Evolutionary conservation across 169 alveolate genomes (phyloP).

Genomic region (Cryptosporidium sp.): DNA sequence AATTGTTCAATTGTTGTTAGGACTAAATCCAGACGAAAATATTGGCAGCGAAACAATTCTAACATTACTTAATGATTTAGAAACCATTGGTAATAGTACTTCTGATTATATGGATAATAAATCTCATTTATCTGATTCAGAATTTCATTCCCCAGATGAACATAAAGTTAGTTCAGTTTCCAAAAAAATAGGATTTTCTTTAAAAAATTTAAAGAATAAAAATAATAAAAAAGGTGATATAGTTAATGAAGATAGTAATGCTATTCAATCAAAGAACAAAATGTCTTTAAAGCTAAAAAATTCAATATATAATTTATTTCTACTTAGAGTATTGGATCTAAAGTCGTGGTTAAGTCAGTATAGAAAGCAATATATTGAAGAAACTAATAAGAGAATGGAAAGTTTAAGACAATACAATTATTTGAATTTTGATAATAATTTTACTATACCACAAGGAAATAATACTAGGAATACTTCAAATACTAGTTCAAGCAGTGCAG

Average conservation of each 20-base stretch:
- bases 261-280: not conserved
- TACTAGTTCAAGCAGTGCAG: constrained; percentile 6
- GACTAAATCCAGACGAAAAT: constrained; percentile 69
- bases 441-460: not conserved
- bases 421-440: constrained; percentile 33
- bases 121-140: not conserved
- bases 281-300: constrained; percentile 43
- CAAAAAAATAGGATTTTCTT: not conserved
- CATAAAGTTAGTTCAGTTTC: not conserved
- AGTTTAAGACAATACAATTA: constrained; percentile 16
- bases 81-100: not conserved
- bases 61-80: constrained; percentile 38
- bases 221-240: not conserved
- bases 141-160: not conserved
- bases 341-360: constrained; percentile 57
- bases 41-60: constrained; percentile 45
- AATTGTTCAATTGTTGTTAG: constrained; percentile 36
- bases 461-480: not conserved
- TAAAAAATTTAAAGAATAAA: not conserved
- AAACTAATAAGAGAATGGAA: constrained; percentile 47
- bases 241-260: not conserved
- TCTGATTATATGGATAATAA: constrained; percentile 12
- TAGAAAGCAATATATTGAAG: constrained; percentile 67
- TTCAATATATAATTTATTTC: constrained; percentile 38
- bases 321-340: constrained; percentile 67